phyloP scores from a whole-genome alignment of 441 rosid species.

The Isatis lusitanica region DNA sequence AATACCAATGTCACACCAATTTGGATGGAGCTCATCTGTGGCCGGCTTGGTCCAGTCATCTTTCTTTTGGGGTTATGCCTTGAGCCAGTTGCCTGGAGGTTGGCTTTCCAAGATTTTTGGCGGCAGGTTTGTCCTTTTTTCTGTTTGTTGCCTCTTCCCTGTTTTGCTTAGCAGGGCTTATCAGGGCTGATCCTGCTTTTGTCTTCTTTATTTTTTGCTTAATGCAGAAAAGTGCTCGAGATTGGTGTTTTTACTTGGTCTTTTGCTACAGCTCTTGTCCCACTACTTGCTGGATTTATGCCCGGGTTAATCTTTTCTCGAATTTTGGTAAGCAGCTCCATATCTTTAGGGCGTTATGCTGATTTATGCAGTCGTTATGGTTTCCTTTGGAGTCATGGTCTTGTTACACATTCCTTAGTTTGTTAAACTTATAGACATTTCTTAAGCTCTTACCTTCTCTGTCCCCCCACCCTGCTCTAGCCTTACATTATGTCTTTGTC shows the following conservation, averaged over 20 bases:
- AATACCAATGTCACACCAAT: constrained; percentile 92
- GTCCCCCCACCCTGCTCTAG: constrained; percentile 27
- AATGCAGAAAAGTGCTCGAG: constrained; percentile 72
- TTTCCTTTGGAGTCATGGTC: constrained; percentile 1
- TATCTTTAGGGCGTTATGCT: neutral
- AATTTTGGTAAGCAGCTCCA: constrained; percentile 56
- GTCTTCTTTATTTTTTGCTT: neutral
- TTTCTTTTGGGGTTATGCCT: constrained; percentile 93
- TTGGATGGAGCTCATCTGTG: constrained; percentile 82
- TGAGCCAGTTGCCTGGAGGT: constrained; percentile 94
- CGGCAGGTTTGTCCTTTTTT: constrained; percentile 64
- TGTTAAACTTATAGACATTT: neutral
- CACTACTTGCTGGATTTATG: constrained; percentile 83
- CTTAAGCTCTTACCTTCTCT: constrained; percentile 11
- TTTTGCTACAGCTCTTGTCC: constrained; percentile 79
- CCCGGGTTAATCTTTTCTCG: constrained; percentile 81
- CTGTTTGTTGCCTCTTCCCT: neutral
- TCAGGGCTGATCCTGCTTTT: neutral
- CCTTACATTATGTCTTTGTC: constrained; percentile 39
- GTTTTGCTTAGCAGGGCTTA: neutral
- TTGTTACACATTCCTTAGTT: neutral
- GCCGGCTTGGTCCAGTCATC: constrained; percentile 95
- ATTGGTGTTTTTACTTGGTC: constrained; percentile 91
- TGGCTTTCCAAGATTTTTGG: constrained; percentile 92
- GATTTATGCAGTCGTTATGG: neutral